phyloP scores from a whole-genome alignment of 768 basidiomycete genomes.

The Leccinellum rugosiceps region DNA sequence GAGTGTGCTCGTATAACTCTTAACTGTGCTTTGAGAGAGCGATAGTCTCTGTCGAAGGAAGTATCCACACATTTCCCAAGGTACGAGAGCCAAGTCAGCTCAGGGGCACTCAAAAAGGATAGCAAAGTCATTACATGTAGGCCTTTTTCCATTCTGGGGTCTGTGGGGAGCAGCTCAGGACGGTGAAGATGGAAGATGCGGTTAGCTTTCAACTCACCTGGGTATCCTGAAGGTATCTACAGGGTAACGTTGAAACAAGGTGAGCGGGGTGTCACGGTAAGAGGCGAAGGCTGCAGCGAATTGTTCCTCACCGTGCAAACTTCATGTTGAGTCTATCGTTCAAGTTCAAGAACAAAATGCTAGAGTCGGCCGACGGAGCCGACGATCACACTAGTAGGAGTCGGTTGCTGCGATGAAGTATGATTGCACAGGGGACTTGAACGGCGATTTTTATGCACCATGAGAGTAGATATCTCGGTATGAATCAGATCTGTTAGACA shows the following conservation, averaged over 20 bases:
- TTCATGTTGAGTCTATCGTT: slow-evolving; percentile 43
- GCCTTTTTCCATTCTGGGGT: slow-evolving; percentile 57
- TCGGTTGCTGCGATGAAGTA: neutral
- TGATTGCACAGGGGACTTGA: neutral
- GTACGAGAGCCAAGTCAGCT: neutral
- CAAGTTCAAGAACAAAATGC: neutral
- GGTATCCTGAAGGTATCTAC: slow-evolving; percentile 65
- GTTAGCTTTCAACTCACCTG: slow-evolving; percentile 47
- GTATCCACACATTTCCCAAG: neutral
- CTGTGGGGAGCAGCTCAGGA: slow-evolving; percentile 32
- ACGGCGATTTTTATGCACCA: neutral
- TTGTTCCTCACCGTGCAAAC: slow-evolving; percentile 50
- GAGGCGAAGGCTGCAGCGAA: neutral
- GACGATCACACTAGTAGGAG: neutral
- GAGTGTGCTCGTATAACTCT: slow-evolving; percentile 44
- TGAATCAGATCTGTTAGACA: neutral
- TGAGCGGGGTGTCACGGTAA: neutral
- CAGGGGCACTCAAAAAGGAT: neutral
- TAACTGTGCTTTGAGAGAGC: slow-evolving; percentile 69
- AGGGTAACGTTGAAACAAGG: neutral
- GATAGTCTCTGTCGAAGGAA: slow-evolving; percentile 55
- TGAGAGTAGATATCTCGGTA: neutral
- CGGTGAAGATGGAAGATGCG: neutral
- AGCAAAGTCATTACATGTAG: slow-evolving; percentile 20
- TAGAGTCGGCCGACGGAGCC: neutral